Evolutionary conservation across 345 rosid genomes (phyloP).

Genomic region (Eucalyptus erythrocorys): DNA sequence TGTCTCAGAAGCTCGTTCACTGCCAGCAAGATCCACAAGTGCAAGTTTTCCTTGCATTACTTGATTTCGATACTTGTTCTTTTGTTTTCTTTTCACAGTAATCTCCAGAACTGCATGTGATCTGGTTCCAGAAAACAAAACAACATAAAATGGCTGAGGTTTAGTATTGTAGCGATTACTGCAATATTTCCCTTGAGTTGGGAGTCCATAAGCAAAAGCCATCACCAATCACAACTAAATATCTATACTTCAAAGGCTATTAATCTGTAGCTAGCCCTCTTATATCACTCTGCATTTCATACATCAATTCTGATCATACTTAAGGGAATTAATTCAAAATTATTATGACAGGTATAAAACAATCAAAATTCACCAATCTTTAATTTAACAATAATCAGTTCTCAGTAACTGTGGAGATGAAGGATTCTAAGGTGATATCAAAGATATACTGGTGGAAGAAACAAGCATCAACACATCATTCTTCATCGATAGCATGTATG

Average conservation of each 20-base stretch:
- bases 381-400: neutral
- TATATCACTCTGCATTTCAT: neutral
- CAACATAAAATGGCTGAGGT: neutral
- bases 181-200: neutral
- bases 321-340: neutral
- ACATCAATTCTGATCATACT: neutral
- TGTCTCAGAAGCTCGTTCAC: constrained; percentile 95
- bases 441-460: neutral
- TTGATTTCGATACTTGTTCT: constrained; percentile 59
- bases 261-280: neutral
- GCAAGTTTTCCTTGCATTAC: constrained; percentile 85
- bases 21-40: constrained; percentile 98
- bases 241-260: neutral
- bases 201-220: neutral
- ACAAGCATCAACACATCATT: neutral
- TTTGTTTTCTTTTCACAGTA: constrained; percentile 70
- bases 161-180: neutral
- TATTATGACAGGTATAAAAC: neutral
- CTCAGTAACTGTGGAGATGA: neutral
- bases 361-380: neutral
- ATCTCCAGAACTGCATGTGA: constrained; percentile 95
- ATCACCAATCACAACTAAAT: neutral
- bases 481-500: neutral
- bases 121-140: constrained; percentile 22
- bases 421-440: neutral